phyloP scores from a whole-genome alignment of 768 basidiomycete genomes.

The Lactifluus pinguis region DNA sequence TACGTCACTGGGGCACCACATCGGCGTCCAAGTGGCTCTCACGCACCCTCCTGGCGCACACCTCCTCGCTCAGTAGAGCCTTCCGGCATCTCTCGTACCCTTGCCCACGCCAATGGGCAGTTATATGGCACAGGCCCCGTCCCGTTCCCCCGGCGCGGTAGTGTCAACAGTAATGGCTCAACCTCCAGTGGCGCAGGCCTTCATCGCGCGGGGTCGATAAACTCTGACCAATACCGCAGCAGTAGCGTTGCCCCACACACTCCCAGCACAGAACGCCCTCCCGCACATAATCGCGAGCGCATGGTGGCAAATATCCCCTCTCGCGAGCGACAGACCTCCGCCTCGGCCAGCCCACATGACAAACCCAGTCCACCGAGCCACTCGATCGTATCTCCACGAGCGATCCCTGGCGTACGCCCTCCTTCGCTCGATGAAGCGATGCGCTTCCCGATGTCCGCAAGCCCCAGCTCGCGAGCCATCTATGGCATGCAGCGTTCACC shows the following conservation, averaged over 20 bases:
- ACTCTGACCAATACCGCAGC: conserved; percentile 7
- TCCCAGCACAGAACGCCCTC: background rate
- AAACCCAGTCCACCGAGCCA: conserved; percentile 7
- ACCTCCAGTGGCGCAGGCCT: conserved; percentile 18
- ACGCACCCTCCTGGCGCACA: background rate
- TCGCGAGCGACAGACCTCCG: conserved; percentile 14
- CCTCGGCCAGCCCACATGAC: conserved; percentile 17
- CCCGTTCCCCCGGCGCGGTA: conserved; percentile 29
- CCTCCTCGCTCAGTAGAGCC: conserved; percentile 1
- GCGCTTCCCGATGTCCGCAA: conserved; percentile 18
- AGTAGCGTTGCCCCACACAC: conserved; percentile 15
- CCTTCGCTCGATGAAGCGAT: conserved; percentile 7
- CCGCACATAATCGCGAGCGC: conserved; percentile 18
- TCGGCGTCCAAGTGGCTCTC: conserved; percentile 12
- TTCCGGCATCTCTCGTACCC: conserved; percentile 15
- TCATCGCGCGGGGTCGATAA: conserved; percentile 11
- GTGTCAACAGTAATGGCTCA: conserved; percentile 14
- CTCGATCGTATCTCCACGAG: conserved; percentile 1
- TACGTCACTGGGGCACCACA: conserved; percentile 1
- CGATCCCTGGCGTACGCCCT: conserved; percentile 13
- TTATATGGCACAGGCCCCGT: conserved; percentile 28
- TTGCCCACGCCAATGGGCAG: conserved; percentile 27
- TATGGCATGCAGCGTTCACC: conserved; percentile 16
- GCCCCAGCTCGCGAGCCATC: conserved; percentile 13
- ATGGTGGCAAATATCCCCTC: background rate